These are phyloP conservation scores for Apiospora koreana DNA, from an alignment of 2,329 filamentous ascomycete species.

Conservation along the genomic window DNA sequence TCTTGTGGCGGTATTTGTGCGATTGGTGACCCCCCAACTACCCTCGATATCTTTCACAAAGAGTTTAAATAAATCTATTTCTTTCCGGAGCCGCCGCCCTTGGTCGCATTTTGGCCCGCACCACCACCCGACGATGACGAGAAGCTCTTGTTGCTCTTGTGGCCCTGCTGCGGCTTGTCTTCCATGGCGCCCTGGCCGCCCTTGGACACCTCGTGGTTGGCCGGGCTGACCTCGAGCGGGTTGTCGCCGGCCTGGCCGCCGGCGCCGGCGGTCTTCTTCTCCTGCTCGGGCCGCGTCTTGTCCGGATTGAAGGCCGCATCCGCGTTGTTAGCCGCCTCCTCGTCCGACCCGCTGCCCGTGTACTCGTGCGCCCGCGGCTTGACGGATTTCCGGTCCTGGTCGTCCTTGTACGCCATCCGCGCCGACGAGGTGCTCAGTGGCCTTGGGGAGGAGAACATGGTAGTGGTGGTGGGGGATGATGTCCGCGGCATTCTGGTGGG, in stretches of 20 bases:
- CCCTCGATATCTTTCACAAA: too few species aligned
- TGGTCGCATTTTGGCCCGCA: conserved; percentile 20
- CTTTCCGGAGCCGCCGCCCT: conserved; percentile 22
- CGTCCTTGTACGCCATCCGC: conserved; percentile 47
- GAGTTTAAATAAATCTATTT: too few species aligned
- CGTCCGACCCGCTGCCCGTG: conserved; percentile 67
- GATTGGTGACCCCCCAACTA: neutral
- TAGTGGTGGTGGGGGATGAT: neutral
- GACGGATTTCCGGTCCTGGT: conserved; percentile 61
- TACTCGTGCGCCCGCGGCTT: conserved; percentile 68
- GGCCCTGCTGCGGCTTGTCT: conserved; percentile 32
- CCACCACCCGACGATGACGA: neutral
- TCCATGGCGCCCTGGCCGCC: conserved; percentile 23
- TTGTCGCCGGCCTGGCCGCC: conserved; percentile 24
- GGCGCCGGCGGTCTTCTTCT: conserved; percentile 44
- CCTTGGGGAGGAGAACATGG: too few species aligned
- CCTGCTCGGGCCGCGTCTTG: conserved; percentile 66
- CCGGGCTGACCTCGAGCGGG: conserved; percentile 44
- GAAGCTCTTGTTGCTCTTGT: conserved; percentile 33
- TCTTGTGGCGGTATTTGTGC: neutral
- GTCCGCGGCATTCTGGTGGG: neutral
- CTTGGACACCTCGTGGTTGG: conserved; percentile 44
- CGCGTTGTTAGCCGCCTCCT: conserved; percentile 53
- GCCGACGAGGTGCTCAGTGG: neutral
- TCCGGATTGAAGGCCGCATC: conserved; percentile 69